These are phyloP conservation scores for Fusarium tricinctum DNA, from an alignment of 2,329 filamentous ascomycete species.

Conservation along the genomic window DNA sequence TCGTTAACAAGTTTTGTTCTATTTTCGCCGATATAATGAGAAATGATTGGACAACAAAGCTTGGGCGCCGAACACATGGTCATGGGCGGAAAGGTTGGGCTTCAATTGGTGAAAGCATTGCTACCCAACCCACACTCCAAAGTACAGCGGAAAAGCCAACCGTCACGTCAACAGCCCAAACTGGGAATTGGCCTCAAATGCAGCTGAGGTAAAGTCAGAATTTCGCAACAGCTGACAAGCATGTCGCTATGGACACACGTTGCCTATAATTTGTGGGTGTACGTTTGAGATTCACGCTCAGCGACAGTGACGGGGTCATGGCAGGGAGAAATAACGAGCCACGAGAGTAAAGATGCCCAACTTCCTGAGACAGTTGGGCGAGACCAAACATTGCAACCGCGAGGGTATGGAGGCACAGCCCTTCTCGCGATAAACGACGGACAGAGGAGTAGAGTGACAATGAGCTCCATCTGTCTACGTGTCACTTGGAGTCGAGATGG, in stretches of 20 bases:
- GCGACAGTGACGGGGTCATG: conserved; percentile 34
- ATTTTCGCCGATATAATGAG: conserved; percentile 7
- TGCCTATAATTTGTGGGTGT: conserved; percentile 45
- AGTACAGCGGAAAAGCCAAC: conserved; percentile 26
- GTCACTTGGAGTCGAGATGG: conserved; percentile 45
- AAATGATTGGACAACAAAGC: conserved; percentile 46
- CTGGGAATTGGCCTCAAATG: conserved; percentile 34
- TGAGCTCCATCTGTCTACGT: conserved; percentile 47
- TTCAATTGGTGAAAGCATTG: conserved; percentile 57
- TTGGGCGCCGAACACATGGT: conserved; percentile 50
- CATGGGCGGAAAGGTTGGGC: conserved; percentile 52
- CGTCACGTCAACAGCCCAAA: conserved; percentile 24
- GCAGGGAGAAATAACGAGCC: conserved; percentile 34
- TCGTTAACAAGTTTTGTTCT: conserved; percentile 25
- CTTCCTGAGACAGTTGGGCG: conserved; percentile 41
- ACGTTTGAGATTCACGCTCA: conserved; percentile 27
- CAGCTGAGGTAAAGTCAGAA: conserved; percentile 45
- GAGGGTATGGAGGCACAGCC: conserved; percentile 33
- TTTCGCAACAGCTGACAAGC: conserved; percentile 41
- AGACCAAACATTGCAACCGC: conserved; percentile 38
- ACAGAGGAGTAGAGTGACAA: conserved; percentile 31
- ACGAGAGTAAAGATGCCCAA: conserved; percentile 47
- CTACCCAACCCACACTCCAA: conserved; percentile 55
- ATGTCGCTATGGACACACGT: conserved; percentile 46
- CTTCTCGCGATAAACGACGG: conserved; percentile 24